Conservation (phyloP, 148 eudicot genomes). For the Persicaria maculosa region DNA sequence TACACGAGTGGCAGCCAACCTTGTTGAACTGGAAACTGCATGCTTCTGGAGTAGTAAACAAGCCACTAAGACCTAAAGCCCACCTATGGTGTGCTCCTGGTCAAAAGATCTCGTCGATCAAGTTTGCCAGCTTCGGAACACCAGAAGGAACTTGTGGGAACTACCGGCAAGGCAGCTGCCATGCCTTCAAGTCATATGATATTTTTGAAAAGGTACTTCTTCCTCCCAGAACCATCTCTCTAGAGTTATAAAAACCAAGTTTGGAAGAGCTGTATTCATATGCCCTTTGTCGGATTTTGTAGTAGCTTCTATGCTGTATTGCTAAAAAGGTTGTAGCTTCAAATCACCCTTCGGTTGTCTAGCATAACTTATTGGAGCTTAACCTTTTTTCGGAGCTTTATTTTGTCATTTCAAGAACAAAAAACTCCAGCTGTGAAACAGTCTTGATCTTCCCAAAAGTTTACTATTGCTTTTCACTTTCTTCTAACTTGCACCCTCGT, state of each 20-base stretch:
- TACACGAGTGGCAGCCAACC: constrained; percentile 71
- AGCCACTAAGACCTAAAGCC: constrained; percentile 65
- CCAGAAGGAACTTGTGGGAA: constrained; percentile 71
- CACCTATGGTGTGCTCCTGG: constrained; percentile 64
- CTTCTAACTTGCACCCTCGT: not conserved
- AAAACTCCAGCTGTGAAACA: not conserved
- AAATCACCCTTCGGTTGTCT: no score
- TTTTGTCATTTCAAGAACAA: no score
- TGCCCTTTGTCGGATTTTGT: no score
- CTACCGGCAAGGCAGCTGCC: constrained; percentile 64
- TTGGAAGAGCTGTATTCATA: no score
- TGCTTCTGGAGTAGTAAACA: constrained; percentile 44
- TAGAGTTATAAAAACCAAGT: not conserved
- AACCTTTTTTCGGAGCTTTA: no score
- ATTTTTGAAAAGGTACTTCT: constrained; percentile 53
- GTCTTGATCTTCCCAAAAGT: not conserved
- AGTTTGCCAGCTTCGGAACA: constrained; percentile 83
- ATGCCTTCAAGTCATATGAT: constrained; percentile 61
- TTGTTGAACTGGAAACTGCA: constrained; percentile 50
- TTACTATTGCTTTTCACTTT: not conserved
- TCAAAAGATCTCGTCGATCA: constrained; percentile 58
- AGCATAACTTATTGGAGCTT: no score
- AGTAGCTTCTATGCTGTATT: no score
- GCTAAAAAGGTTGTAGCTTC: no score
- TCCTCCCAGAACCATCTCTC: not conserved